Base-by-base conservation (phyloP, 2,329 filamentous ascomycete species). In the Elsinoe ampelina region DNA sequence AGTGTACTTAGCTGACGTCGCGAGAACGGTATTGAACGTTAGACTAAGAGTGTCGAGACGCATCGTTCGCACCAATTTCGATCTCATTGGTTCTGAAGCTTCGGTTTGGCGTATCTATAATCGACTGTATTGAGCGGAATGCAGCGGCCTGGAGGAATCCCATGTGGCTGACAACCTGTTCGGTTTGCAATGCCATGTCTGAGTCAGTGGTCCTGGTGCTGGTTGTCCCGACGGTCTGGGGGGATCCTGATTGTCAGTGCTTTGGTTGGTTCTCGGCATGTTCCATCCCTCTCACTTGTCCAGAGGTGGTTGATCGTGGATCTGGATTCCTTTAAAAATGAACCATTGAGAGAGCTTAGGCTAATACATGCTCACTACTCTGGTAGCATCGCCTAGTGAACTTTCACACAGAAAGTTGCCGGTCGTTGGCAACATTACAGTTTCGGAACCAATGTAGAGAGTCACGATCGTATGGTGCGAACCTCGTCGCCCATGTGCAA, bases 381-480 rank as follows among this genome's bases (percentile, higher is more conserved):
- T 30, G 26, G 26, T 26, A 26, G 22, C 6, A 26, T 26, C 22
- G 22, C 22, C 22, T 26, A 26, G 22, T 5, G 43, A 34, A 47
- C 22, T 2, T 34, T 22, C 34, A 5, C 2, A n/a, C n/a, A 19
- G 19, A 15, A 19, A 34, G 19, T 8, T 12, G 7, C 48, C 48
- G 48, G 19, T 39, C 48, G 48, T 36, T 52, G 35, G n/a, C 48
- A 52, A 39, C 32, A 52, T 10, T 39, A 11, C 48, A 35, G 48
- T 12, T 52, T 39, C 48, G 48, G 48, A 15, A 52, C 48, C 48
- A 52, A 10, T 38, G 13, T 38, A 20, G 48, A 36, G 3, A 26
- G 11, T n/a, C 17, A 22, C 11, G 8, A 35, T 45, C 10, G 41
- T 30, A 45, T 26, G 17, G 41, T 11, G 8, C 19, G 3, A 45